Evolutionary conservation across 164 flowering plant species (phyloP), one percentile per base, ranked within the genome.

Genomic region (Vitis riparia): DNA sequence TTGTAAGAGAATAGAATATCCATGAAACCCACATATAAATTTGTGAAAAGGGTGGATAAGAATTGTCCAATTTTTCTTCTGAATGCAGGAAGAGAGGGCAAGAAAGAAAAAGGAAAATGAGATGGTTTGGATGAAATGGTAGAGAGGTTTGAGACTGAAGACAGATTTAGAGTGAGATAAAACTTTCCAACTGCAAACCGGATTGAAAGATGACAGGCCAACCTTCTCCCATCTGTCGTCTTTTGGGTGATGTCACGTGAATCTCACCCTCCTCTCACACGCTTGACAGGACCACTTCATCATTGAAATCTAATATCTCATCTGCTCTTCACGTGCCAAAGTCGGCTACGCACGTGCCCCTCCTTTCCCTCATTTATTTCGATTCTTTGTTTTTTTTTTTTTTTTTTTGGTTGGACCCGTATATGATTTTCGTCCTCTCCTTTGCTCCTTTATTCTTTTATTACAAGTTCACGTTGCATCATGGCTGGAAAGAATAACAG

Each of bases 211-310:
- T 77, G 87, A 83, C 87, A 78, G 72, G 64, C 81, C 77, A 81
- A 83, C 89, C 79, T 62, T 69, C 77, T 52, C 62, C 49, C 66
- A 65, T 74, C 74, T 68, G 75, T 73, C 66, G 71, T 73, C 71
- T 83, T 82, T 82, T 32, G 77, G 72, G 59, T 66, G 70, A 79
- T 62, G 76, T 88, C 92, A 88, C 86, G 87, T 86, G 88, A 84
- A 75, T 77, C 85, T 80, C 88, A 80, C 78, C 76, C 82, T 61
- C 72, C 67, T 49, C 73, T 72, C 78, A 70, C 85, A 75, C 86
- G 80, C 84, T 48, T 69, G 67, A 56, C 48, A 17, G 77, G 73
- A 63, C 75, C 77, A 67, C 72, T 55, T 67, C 65, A 73, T 74
- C 68, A 56, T 74, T 69, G 16, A 13, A 70, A 48, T 63, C 49